Evolutionary conservation across 768 basidiomycete genomes (phyloP).

Genomic region (Sporobolomyces phaffii): DNA sequence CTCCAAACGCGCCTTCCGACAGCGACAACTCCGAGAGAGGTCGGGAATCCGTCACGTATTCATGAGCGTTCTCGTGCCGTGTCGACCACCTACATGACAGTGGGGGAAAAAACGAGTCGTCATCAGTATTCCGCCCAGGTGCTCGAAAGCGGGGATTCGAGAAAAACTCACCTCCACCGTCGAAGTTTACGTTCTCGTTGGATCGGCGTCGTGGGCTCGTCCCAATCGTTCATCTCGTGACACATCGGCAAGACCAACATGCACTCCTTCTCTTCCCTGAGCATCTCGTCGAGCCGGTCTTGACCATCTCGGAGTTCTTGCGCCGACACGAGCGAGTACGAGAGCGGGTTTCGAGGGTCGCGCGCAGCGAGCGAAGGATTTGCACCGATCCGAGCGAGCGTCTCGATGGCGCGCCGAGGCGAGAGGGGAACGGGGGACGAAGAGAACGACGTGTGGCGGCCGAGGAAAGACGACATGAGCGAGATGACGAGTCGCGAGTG

Average conservation of each 20-base stretch:
- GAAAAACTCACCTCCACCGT: slow-evolving; percentile 7
- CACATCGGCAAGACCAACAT: slow-evolving; percentile 17
- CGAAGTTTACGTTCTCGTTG: slow-evolving; percentile 5
- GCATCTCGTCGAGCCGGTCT: neutral
- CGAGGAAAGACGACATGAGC: slow-evolving; percentile 16
- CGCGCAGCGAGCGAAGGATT: neutral
- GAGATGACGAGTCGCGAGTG: slow-evolving; percentile 8
- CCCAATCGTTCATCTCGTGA: slow-evolving; percentile 28
- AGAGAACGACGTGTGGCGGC: neutral
- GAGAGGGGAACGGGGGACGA: neutral
- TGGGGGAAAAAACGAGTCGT: neutral
- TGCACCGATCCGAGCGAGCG: neutral
- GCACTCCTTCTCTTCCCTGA: neutral
- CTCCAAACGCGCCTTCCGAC: neutral
- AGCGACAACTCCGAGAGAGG: slow-evolving; percentile 3
- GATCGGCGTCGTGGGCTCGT: neutral
- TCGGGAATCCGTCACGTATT: neutral
- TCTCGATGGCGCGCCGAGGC: neutral
- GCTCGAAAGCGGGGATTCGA: no score
- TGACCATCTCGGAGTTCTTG: neutral
- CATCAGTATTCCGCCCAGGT: no score
- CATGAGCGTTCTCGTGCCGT: slow-evolving; percentile 12
- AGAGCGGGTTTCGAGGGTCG: neutral
- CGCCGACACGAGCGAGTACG: slow-evolving; percentile 1
- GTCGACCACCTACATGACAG: slow-evolving; percentile 12